These are phyloP conservation scores for Kazachstania africana DNA, from an alignment of 805 yeast genomes.

Conservation along the genomic window DNA sequence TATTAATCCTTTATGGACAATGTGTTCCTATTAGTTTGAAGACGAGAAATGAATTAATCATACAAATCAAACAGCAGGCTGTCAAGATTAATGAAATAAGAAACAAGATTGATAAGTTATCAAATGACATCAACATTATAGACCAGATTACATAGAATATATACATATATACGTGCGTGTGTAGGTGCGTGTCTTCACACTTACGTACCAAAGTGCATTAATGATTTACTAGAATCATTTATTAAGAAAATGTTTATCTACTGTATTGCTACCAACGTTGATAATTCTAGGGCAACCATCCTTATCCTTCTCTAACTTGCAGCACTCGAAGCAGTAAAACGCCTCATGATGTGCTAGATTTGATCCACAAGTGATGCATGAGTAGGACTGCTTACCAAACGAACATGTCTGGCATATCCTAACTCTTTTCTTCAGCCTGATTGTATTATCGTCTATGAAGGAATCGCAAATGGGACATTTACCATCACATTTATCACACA, in stretches of 20 bases:
- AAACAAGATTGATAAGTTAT: neutral
- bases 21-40: constrained; percentile 45
- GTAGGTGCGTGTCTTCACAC: too few species aligned
- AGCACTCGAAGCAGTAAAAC: constrained; percentile 78
- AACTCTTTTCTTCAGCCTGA: constrained; percentile 46
- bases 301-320: constrained; percentile 60
- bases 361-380: constrained; percentile 69
- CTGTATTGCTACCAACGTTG: constrained; percentile 67
- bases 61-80: constrained; percentile 36
- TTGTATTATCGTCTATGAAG: constrained; percentile 63
- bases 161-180: too few species aligned
- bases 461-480: constrained; percentile 87
- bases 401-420: constrained; percentile 80
- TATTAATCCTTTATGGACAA: constrained; percentile 30
- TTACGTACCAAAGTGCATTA: too few species aligned
- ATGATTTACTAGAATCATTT: too few species aligned
- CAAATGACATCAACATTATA: too few species aligned
- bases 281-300: constrained; percentile 88
- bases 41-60: constrained; percentile 38
- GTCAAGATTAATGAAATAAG: constrained; percentile 32
- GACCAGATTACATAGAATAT: too few species aligned
- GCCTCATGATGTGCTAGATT: constrained; percentile 48
- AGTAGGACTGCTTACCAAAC: constrained; percentile 48
- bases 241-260: constrained; percentile 58
- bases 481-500: constrained; percentile 85